Conservation (phyloP, 2,329 filamentous ascomycete genomes). For the Hypoxylon sp. region DNA sequence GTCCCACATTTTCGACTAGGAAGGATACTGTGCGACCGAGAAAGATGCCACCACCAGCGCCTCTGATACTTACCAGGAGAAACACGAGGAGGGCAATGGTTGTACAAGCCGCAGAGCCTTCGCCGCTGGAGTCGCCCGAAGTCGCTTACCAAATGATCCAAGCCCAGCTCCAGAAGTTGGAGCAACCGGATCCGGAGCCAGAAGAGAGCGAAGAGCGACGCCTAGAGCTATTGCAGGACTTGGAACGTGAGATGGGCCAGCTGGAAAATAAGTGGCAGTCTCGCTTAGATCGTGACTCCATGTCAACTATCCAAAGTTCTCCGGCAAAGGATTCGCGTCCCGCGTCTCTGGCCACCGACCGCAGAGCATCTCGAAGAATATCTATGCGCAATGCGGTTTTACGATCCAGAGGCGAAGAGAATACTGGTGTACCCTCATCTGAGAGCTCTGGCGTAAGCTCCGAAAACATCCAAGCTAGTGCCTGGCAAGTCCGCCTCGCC, state of each 20-base stretch:
- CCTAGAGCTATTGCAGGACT: slow-evolving; percentile 62
- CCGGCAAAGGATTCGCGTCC: slow-evolving; percentile 47
- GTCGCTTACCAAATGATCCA: slow-evolving; percentile 60
- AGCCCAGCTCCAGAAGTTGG: slow-evolving; percentile 60
- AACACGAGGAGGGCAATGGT: slow-evolving; percentile 54
- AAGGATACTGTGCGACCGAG: slow-evolving; percentile 55
- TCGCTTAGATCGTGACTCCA: slow-evolving; percentile 60
- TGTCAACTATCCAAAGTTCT: slow-evolving; percentile 55
- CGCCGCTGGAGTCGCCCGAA: slow-evolving; percentile 61
- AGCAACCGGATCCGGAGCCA: slow-evolving; percentile 50
- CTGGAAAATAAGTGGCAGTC: slow-evolving; percentile 68
- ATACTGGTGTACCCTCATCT: slow-evolving; percentile 42
- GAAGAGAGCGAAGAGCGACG: slow-evolving; percentile 53
- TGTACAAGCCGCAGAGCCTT: slow-evolving; percentile 58
- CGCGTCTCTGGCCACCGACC: slow-evolving; percentile 49
- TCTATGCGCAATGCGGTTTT: slow-evolving; percentile 47
- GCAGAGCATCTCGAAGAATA: slow-evolving; percentile 50
- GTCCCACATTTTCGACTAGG: slow-evolving; percentile 66
- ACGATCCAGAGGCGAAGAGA: slow-evolving; percentile 41
- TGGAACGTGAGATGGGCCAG: slow-evolving; percentile 69
- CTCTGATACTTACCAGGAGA: slow-evolving; percentile 58
- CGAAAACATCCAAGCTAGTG: slow-evolving; percentile 47
- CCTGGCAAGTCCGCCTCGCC: slow-evolving; percentile 56
- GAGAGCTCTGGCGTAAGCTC: slow-evolving; percentile 42
- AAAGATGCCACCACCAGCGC: slow-evolving; percentile 65